These are phyloP conservation scores for Sugiyamaella pinicola DNA, from an alignment of 1,139 yeast genomes.

Conservation along the genomic window DNA sequence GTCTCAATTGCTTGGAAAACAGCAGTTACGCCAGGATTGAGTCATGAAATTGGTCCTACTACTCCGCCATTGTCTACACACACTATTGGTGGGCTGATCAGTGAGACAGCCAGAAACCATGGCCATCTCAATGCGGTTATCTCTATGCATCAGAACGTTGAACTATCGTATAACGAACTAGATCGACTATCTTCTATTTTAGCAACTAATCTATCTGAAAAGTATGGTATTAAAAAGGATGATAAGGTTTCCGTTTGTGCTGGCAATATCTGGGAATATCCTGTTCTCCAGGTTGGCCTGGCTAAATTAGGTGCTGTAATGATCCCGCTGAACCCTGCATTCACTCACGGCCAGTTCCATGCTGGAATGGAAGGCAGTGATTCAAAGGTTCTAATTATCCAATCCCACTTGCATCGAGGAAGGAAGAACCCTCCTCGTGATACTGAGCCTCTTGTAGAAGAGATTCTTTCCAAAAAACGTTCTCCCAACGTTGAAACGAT, in stretches of 20 bases:
- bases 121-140: slow-evolving; percentile 34
- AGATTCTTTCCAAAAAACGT: slow-evolving; percentile 14
- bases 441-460: slow-evolving; percentile 21
- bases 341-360: slow-evolving; percentile 38
- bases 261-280: slow-evolving; percentile 41
- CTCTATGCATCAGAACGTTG: slow-evolving; percentile 35
- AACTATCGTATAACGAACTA: slow-evolving; percentile 33
- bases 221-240: slow-evolving; percentile 32
- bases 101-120: slow-evolving; percentile 27
- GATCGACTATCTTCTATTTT: slow-evolving; percentile 31
- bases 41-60: slow-evolving; percentile 32
- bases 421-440: slow-evolving; percentile 24
- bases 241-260: slow-evolving; percentile 41
- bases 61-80: slow-evolving; percentile 30
- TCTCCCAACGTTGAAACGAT: slow-evolving; percentile 17
- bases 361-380: slow-evolving; percentile 36
- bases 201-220: slow-evolving; percentile 33
- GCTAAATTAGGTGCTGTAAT: slow-evolving; percentile 40
- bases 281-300: slow-evolving; percentile 38
- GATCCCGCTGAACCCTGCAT: slow-evolving; percentile 42
- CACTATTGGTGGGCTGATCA: slow-evolving; percentile 33
- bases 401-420: slow-evolving; percentile 26
- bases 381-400: slow-evolving; percentile 36
- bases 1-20: neutral
- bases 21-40: slow-evolving; percentile 4